Evolutionary conservation across 805 yeast genomes (phyloP).

Genomic region (Torulaspora maleeae): DNA sequence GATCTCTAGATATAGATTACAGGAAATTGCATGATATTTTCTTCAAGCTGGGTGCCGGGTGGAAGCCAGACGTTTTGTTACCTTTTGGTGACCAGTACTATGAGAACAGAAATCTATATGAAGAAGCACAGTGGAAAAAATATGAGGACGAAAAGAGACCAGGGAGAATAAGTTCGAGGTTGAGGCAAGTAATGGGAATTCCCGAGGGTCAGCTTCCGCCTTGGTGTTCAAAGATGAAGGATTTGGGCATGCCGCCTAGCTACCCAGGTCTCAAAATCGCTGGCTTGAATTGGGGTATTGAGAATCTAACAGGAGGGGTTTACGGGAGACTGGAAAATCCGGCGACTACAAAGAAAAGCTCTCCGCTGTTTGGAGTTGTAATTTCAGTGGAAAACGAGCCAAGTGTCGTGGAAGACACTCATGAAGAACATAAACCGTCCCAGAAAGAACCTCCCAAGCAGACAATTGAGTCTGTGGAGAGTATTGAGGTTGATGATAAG

Average conservation of each 20-base stretch:
- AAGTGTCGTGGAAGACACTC: constrained; percentile 2
- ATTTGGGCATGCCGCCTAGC: constrained; percentile 78
- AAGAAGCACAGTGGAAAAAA: constrained; percentile 35
- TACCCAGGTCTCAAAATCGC: constrained; percentile 63
- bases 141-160: constrained; percentile 48
- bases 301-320: constrained; percentile 35
- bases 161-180: constrained; percentile 57
- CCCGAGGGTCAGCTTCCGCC: constrained; percentile 61
- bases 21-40: constrained; percentile 79
- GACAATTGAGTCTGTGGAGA: not conserved
- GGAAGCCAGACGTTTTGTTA: constrained; percentile 57
- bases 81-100: constrained; percentile 72
- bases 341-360: constrained; percentile 8
- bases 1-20: constrained; percentile 80
- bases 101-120: constrained; percentile 66
- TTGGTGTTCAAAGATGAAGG: constrained; percentile 68
- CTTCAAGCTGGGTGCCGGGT: constrained; percentile 62
- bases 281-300: constrained; percentile 43
- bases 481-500: not conserved
- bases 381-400: constrained; percentile 23
- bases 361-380: constrained; percentile 34
- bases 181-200: constrained; percentile 68
- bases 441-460: not conserved
- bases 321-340: constrained; percentile 30
- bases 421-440: constrained; percentile 5